A percentile compares a stretch with the other conserved stretches of the same genome.
Conservation (phyloP, 2,329 filamentous ascomycete species). For the Hawksworthiomyces lignivorus region DNA sequence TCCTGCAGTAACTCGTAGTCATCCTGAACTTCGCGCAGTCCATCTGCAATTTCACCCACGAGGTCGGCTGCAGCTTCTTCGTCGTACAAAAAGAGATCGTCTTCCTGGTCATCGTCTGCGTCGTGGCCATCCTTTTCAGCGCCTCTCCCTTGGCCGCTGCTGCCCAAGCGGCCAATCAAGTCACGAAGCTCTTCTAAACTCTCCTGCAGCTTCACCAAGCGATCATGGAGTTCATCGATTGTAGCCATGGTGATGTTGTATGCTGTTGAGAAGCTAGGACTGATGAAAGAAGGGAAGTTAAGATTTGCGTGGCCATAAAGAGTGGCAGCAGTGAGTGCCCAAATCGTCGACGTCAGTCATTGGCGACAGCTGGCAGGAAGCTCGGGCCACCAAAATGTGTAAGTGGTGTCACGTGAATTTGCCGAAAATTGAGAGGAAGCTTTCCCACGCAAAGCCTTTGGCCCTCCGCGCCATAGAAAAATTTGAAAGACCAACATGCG, state of each 20-base stretch:
- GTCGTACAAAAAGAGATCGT: no score
- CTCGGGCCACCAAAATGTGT: slow-evolving; percentile 4
- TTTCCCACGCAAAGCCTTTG: no score
- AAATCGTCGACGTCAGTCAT: slow-evolving; percentile 10
- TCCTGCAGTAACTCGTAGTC: slow-evolving; percentile 74
- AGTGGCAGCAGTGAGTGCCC: no score
- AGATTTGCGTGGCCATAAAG: no score
- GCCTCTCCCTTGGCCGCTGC: slow-evolving; percentile 37
- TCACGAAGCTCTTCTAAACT: slow-evolving; percentile 49
- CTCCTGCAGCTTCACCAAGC: slow-evolving; percentile 53
- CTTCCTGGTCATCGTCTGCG: slow-evolving; percentile 39
- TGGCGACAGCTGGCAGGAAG: slow-evolving; percentile 7
- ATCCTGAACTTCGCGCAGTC: slow-evolving; percentile 70
- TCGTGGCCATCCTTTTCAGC: slow-evolving; percentile 31
- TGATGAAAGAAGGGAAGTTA: no score
- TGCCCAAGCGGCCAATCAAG: slow-evolving; percentile 51
- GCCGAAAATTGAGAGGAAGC: no score
- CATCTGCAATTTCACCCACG: slow-evolving; percentile 69
- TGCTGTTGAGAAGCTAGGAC: no score
- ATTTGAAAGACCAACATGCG: no score
- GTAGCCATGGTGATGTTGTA: no score
- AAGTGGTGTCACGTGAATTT: no score
- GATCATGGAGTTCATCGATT: slow-evolving; percentile 54
- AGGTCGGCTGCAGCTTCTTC: slow-evolving; percentile 67
- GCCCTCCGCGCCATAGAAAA: no score